Conservation (phyloP, 2,329 filamentous ascomycete genomes). For the Colletotrichum scovillei region DNA sequence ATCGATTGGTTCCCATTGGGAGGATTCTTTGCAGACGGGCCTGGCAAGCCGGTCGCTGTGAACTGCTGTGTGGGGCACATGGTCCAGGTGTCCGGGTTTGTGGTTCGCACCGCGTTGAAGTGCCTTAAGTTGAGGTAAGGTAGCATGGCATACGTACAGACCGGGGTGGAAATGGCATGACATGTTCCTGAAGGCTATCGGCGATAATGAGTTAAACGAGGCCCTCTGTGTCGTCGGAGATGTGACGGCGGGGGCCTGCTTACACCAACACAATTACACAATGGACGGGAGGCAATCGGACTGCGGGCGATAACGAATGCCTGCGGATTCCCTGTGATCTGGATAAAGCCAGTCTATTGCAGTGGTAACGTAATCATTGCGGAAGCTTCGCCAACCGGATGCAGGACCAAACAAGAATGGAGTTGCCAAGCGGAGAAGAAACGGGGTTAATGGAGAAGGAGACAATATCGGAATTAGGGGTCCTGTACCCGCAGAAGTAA, state of each 20-base stretch:
- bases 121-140: neutral
- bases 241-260: neutral
- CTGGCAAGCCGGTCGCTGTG: slow-evolving; percentile 1
- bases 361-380: neutral
- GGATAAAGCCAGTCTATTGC: neutral
- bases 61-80: slow-evolving; percentile 16
- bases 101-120: neutral
- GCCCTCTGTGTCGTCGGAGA: slow-evolving; percentile 6
- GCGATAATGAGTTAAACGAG: slow-evolving; percentile 17
- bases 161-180: neutral
- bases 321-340: too few species aligned
- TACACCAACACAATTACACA: neutral
- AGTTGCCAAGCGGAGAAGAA: slow-evolving; percentile 11
- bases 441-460: slow-evolving; percentile 7
- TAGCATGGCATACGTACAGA: slow-evolving; percentile 1
- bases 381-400: slow-evolving; percentile 10
- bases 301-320: neutral
- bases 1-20: slow-evolving; percentile 22
- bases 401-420: slow-evolving; percentile 2
- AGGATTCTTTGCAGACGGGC: slow-evolving; percentile 16
- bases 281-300: neutral
- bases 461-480: slow-evolving; percentile 18
- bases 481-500: neutral
- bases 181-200: slow-evolving; percentile 1
- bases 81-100: slow-evolving; percentile 25